Conservation (phyloP, 495 filamentous ascomycete species). For the Aspergillus indologenus region DNA sequence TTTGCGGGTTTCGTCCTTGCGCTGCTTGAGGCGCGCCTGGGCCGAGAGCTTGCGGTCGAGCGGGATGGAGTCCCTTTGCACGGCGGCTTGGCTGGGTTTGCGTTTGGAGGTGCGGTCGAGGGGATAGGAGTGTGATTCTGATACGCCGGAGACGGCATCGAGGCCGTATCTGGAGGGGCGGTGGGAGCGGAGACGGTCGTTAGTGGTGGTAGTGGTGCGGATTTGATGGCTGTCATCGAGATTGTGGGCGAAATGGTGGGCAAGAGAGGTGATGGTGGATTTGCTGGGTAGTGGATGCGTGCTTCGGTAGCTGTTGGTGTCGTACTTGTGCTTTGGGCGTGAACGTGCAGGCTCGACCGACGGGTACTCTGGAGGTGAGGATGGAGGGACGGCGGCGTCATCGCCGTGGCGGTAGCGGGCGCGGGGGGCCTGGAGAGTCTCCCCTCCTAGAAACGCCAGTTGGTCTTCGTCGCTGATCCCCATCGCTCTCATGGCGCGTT, state of each 20-base stretch:
- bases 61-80: conserved; percentile 47
- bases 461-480: conserved; percentile 32
- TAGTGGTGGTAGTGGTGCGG: conserved; percentile 3
- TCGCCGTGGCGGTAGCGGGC: conserved; percentile 12
- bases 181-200: conserved; percentile 17
- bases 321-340: conserved; percentile 19
- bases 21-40: conserved; percentile 58
- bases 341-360: conserved; percentile 25
- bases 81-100: conserved; percentile 27
- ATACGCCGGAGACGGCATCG: conserved; percentile 17
- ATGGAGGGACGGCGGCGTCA: conserved; percentile 24
- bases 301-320: conserved; percentile 24
- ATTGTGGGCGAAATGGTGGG: conserved; percentile 15
- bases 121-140: conserved; percentile 15
- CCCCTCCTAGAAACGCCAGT: conserved; percentile 27
- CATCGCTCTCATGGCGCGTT: conserved; percentile 24
- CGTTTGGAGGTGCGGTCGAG: conserved; percentile 38
- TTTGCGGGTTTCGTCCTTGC: conserved; percentile 42
- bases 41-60: conserved; percentile 62
- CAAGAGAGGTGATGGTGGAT: conserved; percentile 21
- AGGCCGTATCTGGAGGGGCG: conserved; percentile 25
- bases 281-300: conserved; percentile 15
- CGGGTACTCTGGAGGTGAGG: conserved; percentile 33
- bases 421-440: conserved; percentile 25
- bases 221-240: conserved; percentile 21